Base-by-base conservation (phyloP, 805 yeast species). In the Pichia kluyveri region DNA sequence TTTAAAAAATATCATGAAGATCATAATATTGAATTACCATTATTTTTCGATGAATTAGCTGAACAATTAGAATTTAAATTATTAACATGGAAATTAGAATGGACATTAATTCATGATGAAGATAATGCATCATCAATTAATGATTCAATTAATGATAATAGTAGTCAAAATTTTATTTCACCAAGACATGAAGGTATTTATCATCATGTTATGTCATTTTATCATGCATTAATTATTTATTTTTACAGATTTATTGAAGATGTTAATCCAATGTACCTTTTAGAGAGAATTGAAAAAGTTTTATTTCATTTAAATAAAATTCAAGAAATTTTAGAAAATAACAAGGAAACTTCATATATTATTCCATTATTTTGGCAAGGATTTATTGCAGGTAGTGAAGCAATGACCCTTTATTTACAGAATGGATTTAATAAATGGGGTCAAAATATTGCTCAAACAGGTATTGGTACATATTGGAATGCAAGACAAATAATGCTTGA, bases 311-410 rank as follows among this genome's bases (percentile, higher is more conserved):
- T 87, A 54, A 79, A 82, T 56, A 69, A 73, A 48, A 75, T 88
- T 47, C 85, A 80, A 49, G 60, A 62, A 39, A 67, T 86, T 43
- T 79, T 82, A 34, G 73, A 75, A 8, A 51, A 59, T 31, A 58
- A 64, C 47, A 66, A 72, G 19, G 80, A 77, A 27, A 79, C 82
- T 1, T 60, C 63, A 4, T 75, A 83, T 19, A 79, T 79, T 44
- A 77, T 83, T 36, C 96, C 96, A 5, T 67, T 86, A 34, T 80
- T 86, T 56, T 88, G 96, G 93, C 91, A 85, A 59, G 95, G 93
- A 0, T 88, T 88, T 55, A 82, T 88, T 41, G 89, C 91, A 1
- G 96, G 95, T 0, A 83, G 93, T 57, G 88, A 85, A 52, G 83
- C 89, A 11, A 74, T 77, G 50, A 77, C 82, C 7, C 56, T 63